Percentiles rank a stretch among this genome's conserved stretches.
phyloP scores from a whole-genome alignment of 768 basidiomycete species.

The Russula vinacea region DNA sequence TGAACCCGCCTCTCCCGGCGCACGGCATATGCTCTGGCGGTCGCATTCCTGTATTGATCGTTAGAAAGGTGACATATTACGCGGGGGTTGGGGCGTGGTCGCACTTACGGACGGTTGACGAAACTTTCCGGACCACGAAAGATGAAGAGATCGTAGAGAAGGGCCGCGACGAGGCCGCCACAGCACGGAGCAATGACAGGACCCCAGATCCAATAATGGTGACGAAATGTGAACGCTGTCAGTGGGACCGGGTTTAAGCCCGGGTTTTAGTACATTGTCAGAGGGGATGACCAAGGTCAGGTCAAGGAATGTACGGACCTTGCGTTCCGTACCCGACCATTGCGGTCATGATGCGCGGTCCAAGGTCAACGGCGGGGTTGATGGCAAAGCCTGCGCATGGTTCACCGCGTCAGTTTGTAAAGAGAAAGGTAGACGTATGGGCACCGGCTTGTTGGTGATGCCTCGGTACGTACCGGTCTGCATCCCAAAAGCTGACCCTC shows the following conservation, averaged over 20 bases:
- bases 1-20: background rate
- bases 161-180: conserved; percentile 53
- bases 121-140: conserved; percentile 55
- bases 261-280: background rate
- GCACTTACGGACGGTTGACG: conserved; percentile 51
- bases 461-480: conserved; percentile 41
- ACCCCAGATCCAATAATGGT: conserved; percentile 76
- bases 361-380: conserved; percentile 71
- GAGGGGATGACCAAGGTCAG: background rate
- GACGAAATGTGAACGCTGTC: conserved; percentile 44
- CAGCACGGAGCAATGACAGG: conserved; percentile 57
- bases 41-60: background rate
- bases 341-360: conserved; percentile 63
- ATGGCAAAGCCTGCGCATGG: conserved; percentile 49
- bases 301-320: conserved; percentile 31
- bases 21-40: background rate
- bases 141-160: conserved; percentile 58
- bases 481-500: conserved; percentile 55
- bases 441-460: background rate
- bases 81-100: no score
- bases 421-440: no score
- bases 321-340: conserved; percentile 69
- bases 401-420: background rate
- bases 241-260: no score
- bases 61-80: background rate